Evolutionary conservation across 352 stramenopile species (phyloP).

Genomic region (Globisporangium megalacanthum): DNA sequence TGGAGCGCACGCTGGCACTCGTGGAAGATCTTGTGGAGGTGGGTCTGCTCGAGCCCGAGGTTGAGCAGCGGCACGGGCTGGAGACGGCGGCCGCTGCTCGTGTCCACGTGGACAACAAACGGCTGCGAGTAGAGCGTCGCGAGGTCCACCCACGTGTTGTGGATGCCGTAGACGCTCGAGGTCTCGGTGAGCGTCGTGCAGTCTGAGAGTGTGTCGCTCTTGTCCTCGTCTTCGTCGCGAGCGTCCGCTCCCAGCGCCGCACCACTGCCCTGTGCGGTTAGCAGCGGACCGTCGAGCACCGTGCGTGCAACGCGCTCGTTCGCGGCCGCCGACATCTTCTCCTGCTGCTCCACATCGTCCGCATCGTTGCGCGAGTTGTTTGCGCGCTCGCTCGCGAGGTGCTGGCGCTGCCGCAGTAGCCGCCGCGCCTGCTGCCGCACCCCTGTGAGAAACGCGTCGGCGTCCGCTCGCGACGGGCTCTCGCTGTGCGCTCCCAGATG

Average conservation of each 20-base stretch:
- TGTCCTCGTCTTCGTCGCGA: conserved; percentile 43
- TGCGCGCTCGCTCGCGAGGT: neutral
- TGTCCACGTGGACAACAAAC: conserved; percentile 47
- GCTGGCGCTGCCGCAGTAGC: conserved; percentile 23
- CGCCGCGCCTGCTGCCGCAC: conserved; percentile 23
- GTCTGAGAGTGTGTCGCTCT: conserved; percentile 74
- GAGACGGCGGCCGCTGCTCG: conserved; percentile 24
- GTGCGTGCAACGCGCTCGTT: conserved; percentile 59
- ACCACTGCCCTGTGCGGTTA: conserved; percentile 13
- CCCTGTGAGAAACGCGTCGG: conserved; percentile 17
- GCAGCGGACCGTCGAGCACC: conserved; percentile 33
- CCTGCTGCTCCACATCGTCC: conserved; percentile 7
- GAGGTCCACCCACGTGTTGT: conserved; percentile 79
- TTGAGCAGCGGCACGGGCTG: conserved; percentile 65
- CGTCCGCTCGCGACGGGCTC: neutral
- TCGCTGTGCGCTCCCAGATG: conserved; percentile 17
- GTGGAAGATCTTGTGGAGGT: conserved; percentile 70
- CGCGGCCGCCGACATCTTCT: conserved; percentile 40
- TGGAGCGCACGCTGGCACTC: conserved; percentile 70
- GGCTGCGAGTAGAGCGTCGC: conserved; percentile 68
- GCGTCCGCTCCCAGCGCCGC: neutral
- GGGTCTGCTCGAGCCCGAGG: conserved; percentile 54
- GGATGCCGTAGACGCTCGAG: conserved; percentile 68
- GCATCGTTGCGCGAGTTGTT: conserved; percentile 2
- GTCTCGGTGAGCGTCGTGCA: conserved; percentile 65